phyloP scores from a whole-genome alignment of 305 asterid species.

The Fraxinus dipetala region DNA sequence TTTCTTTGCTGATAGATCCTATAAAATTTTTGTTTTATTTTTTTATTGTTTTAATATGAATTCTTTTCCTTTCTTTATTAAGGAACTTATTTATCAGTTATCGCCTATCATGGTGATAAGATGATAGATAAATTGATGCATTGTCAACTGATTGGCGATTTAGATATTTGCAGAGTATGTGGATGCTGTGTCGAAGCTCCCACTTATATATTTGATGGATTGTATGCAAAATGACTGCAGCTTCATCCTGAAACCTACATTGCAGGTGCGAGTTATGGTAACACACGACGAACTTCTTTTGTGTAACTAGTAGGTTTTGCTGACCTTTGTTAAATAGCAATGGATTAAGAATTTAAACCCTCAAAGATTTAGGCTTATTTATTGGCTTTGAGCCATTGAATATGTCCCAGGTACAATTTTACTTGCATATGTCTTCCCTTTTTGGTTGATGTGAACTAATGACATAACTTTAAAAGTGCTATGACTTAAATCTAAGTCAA shows the following conservation, averaged over 20 bases:
- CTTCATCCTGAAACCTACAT: slow-evolving; percentile 48
- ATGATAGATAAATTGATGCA: slow-evolving; percentile 8
- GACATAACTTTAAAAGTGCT: background rate
- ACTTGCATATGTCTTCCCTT: background rate
- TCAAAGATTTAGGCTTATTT: slow-evolving; percentile 7
- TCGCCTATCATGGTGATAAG: background rate
- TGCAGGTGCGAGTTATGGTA: slow-evolving; percentile 52
- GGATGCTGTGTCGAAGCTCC: slow-evolving; percentile 52
- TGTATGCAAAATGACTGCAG: slow-evolving; percentile 87
- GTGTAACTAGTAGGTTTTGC: slow-evolving; percentile 1
- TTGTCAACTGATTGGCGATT: slow-evolving; percentile 35
- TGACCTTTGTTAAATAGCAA: slow-evolving; percentile 14
- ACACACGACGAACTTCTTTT: background rate
- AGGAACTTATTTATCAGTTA: background rate
- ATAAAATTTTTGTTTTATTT: background rate
- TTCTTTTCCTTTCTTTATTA: background rate
- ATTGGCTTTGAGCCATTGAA: background rate
- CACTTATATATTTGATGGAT: slow-evolving; percentile 85
- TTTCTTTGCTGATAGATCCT: background rate
- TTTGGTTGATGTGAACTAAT: background rate
- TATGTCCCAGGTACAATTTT: background rate
- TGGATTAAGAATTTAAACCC: slow-evolving; percentile 9
- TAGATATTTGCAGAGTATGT: slow-evolving; percentile 60
- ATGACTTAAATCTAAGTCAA: background rate
- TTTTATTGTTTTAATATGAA: background rate